phyloP scores from a whole-genome alignment of 768 basidiomycete species.

The Baorangia bicolor region DNA sequence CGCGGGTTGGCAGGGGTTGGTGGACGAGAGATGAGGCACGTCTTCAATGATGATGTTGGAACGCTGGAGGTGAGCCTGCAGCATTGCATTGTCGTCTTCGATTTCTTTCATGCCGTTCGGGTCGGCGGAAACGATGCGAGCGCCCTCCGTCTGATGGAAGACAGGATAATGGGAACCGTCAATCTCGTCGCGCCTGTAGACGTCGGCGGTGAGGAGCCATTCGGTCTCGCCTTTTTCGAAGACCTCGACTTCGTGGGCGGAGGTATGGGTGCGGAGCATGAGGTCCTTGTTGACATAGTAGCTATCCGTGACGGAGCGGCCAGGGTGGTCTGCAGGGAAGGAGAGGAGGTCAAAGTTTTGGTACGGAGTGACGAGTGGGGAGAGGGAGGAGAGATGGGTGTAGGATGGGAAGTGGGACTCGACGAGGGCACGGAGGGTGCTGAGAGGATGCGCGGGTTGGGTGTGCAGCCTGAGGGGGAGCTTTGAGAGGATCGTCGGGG shows the following conservation, averaged over 20 bases:
- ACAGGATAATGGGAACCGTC: slow-evolving; percentile 96
- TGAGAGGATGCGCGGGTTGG: slow-evolving; percentile 78
- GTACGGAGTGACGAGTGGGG: slow-evolving; percentile 85
- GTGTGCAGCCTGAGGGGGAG: slow-evolving; percentile 74
- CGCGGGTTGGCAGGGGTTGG: slow-evolving; percentile 77
- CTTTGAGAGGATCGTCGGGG: slow-evolving; percentile 82
- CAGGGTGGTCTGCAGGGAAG: slow-evolving; percentile 92
- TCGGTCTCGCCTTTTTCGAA: slow-evolving; percentile 72
- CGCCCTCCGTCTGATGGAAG: slow-evolving; percentile 98
- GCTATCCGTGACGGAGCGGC: slow-evolving; percentile 84
- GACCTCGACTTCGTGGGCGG: slow-evolving; percentile 95
- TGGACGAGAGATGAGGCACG: slow-evolving; percentile 63
- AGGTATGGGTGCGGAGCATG: slow-evolving; percentile 97
- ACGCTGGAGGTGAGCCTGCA: slow-evolving; percentile 56
- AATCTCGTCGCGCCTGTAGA: slow-evolving; percentile 97
- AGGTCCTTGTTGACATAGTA: slow-evolving; percentile 91
- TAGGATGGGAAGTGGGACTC: slow-evolving; percentile 82
- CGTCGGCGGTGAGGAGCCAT: slow-evolving; percentile 95
- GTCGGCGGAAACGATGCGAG: slow-evolving; percentile 70
- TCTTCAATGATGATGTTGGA: slow-evolving; percentile 89
- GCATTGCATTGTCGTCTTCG: slow-evolving; percentile 65
- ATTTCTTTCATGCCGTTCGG: slow-evolving; percentile 58
- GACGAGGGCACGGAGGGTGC: slow-evolving; percentile 79
- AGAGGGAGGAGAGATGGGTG: slow-evolving; percentile 70
- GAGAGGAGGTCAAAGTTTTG: slow-evolving; percentile 98